phyloP scores from a whole-genome alignment of 495 filamentous ascomycete species.

The Monascus purpureus region DNA sequence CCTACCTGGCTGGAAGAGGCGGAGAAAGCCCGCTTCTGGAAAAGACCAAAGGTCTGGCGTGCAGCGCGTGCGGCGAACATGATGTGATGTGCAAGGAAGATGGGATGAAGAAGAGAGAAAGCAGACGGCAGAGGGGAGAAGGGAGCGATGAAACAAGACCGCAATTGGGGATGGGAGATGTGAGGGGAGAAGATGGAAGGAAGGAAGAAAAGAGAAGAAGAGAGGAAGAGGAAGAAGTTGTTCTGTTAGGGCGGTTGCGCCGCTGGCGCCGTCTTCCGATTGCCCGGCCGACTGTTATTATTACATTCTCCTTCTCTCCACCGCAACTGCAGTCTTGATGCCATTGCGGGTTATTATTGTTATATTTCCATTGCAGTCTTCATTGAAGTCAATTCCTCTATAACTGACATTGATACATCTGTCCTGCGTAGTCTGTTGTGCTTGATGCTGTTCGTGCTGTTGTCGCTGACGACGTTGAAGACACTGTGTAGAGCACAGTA shows the following conservation, averaged over 20 bases:
- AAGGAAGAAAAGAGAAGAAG: slow-evolving; percentile 3
- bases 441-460: too few species aligned
- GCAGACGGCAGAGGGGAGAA: slow-evolving; percentile 4
- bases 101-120: slow-evolving; percentile 7
- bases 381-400: too few species aligned
- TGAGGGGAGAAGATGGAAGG: too few species aligned
- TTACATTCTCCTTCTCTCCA: neutral
- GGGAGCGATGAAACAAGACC: slow-evolving; percentile 5
- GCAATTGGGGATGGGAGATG: too few species aligned
- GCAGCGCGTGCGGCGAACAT: slow-evolving; percentile 81
- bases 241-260: too few species aligned
- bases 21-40: slow-evolving; percentile 88
- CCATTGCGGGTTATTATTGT: neutral
- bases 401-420: too few species aligned
- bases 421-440: too few species aligned
- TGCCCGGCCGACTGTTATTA: too few species aligned
- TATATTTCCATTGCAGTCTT: too few species aligned
- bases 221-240: slow-evolving; percentile 9
- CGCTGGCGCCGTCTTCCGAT: neutral
- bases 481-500: too few species aligned
- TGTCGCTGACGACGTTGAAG: too few species aligned
- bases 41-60: slow-evolving; percentile 53
- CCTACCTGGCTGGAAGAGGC: slow-evolving; percentile 78
- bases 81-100: slow-evolving; percentile 16
- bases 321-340: neutral